Conservation (phyloP, 2,329 filamentous ascomycete species). For the Hymenoscyphus fraxineus region DNA sequence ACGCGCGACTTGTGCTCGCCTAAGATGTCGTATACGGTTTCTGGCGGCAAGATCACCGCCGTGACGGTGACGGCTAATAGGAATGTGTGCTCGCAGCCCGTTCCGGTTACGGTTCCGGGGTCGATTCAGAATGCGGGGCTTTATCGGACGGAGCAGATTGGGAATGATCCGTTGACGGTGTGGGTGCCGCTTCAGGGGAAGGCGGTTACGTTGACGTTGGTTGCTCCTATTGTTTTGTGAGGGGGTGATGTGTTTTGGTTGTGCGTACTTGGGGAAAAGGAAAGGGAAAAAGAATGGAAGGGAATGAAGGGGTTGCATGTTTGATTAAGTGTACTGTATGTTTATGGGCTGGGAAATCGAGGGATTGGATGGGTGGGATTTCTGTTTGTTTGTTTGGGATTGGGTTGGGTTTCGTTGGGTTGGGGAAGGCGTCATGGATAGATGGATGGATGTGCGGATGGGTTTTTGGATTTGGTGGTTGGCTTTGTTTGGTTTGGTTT, state of each 20-base stretch:
- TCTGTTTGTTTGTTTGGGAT: background rate
- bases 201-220: background rate
- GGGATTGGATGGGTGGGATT: too few relatives aligned
- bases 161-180: slow-evolving; percentile 45
- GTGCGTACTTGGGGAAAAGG: too few relatives aligned
- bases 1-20: slow-evolving; percentile 17
- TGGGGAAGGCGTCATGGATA: too few relatives aligned
- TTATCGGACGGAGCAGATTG: slow-evolving; percentile 39
- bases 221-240: slow-evolving; percentile 1
- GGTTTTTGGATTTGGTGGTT: too few relatives aligned
- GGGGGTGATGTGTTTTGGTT: too few relatives aligned
- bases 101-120: slow-evolving; percentile 34
- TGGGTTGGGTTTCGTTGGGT: background rate
- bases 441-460: too few relatives aligned
- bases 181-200: slow-evolving; percentile 22
- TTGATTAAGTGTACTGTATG: too few relatives aligned
- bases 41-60: slow-evolving; percentile 6
- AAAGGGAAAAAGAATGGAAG: too few relatives aligned
- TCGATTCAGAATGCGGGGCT: background rate
- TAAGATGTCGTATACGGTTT: background rate
- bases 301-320: too few relatives aligned
- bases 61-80: slow-evolving; percentile 36
- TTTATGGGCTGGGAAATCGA: too few relatives aligned
- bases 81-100: slow-evolving; percentile 6
- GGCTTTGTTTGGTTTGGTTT: too few relatives aligned